These are phyloP conservation scores for Pichia cephalocereana DNA, from an alignment of 805 yeast species.

Conservation along the genomic window DNA sequence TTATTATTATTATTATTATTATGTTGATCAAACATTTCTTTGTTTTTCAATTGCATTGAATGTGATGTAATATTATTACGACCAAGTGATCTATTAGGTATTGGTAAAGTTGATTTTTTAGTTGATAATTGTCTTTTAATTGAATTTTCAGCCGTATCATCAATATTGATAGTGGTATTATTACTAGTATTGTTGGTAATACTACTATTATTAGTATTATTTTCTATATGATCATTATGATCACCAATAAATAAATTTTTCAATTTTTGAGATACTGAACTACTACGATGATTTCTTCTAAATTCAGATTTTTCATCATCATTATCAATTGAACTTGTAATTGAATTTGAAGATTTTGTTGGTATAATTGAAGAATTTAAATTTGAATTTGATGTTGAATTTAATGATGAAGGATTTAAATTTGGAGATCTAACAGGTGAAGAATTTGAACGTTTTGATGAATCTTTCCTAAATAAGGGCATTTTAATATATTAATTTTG, in stretches of 20 bases:
- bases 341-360: background rate
- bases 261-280: constrained; percentile 25
- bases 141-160: background rate
- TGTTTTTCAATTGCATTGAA: background rate
- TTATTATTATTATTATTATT: background rate
- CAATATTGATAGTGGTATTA: background rate
- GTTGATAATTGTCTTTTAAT: background rate
- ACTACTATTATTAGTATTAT: too few species aligned
- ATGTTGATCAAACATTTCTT: background rate
- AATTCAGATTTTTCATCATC: background rate
- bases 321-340: background rate
- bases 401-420: too few species aligned
- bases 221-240: background rate
- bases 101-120: constrained; percentile 7
- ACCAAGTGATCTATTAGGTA: constrained; percentile 12
- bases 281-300: constrained; percentile 10
- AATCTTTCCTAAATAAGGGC: constrained; percentile 1
- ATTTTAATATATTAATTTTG: background rate
- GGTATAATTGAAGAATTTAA: background rate
- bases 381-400: too few species aligned
- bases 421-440: too few species aligned
- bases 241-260: constrained; percentile 18
- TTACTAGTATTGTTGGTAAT: background rate
- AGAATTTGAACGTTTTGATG: background rate
- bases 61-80: constrained; percentile 1